Conservation (phyloP, 306 rosid genomes). For the Astragalus glycyphyllos region DNA sequence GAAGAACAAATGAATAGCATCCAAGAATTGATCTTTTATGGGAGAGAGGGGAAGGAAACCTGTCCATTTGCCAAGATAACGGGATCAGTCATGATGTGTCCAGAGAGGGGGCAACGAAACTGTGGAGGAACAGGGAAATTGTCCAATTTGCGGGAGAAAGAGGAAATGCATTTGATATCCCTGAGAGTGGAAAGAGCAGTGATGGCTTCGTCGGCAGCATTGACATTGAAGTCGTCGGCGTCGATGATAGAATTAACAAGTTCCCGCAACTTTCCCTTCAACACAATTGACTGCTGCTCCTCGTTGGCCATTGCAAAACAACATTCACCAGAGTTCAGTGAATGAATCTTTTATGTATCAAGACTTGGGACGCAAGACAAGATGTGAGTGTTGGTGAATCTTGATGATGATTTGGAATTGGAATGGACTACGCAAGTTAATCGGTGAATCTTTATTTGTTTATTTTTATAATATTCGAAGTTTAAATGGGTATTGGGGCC, state of each 20-base stretch:
- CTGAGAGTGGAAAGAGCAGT: slow-evolving; percentile 55
- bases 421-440: no score
- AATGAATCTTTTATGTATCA: no score
- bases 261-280: slow-evolving; percentile 57
- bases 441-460: no score
- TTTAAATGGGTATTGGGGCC: no score
- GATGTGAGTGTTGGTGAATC: slow-evolving; percentile 1
- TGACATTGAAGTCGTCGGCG: slow-evolving; percentile 47
- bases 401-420: no score
- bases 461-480: no score
- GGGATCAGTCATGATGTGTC: slow-evolving; percentile 72
- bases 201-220: slow-evolving; percentile 59
- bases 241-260: slow-evolving; percentile 57
- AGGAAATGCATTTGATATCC: slow-evolving; percentile 34
- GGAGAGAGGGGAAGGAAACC: slow-evolving; percentile 46
- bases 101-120: slow-evolving; percentile 75
- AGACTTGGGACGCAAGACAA: background rate
- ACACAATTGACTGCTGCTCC: slow-evolving; percentile 5
- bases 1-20: background rate
- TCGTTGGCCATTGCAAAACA: slow-evolving; percentile 12
- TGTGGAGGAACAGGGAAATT: slow-evolving; percentile 50
- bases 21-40: background rate
- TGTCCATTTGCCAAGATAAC: slow-evolving; percentile 76
- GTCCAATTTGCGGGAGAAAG: slow-evolving; percentile 40
- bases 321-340: background rate